Conservation (phyloP, 352 stramenopile genomes). For the Phytopythium delawarense region DNA sequence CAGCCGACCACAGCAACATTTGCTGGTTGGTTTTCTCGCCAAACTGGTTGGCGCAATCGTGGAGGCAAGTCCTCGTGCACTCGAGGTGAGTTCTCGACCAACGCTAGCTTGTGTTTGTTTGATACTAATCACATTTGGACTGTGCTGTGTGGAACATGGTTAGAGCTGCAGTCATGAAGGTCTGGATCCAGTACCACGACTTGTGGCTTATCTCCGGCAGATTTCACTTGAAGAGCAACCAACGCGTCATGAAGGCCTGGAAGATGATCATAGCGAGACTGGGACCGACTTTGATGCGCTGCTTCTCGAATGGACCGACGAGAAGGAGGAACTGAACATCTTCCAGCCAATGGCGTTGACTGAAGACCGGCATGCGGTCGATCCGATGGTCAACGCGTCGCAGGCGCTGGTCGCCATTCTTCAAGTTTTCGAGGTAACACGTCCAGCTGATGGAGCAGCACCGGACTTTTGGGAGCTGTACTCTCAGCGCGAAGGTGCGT, state of each 20-base stretch:
- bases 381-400: constrained; percentile 27
- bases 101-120: background rate
- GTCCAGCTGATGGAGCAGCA: background rate
- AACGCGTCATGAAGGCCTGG: background rate
- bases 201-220: background rate
- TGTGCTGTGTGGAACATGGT: background rate
- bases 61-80: constrained; percentile 23
- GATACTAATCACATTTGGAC: background rate
- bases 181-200: background rate
- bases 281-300: background rate
- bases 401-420: constrained; percentile 18
- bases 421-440: background rate
- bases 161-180: background rate
- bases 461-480: constrained; percentile 1
- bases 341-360: constrained; percentile 33
- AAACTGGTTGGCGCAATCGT: constrained; percentile 42
- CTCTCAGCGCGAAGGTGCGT: background rate
- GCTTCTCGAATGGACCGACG: constrained; percentile 46
- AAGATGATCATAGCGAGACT: background rate
- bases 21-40: constrained; percentile 40
- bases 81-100: constrained; percentile 27
- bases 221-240: background rate
- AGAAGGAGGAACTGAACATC: constrained; percentile 24
- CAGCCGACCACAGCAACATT: constrained; percentile 10
- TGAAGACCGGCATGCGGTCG: constrained; percentile 23